Conservation (phyloP, 257 asterid genomes). For the Linderniella brevidens region DNA sequence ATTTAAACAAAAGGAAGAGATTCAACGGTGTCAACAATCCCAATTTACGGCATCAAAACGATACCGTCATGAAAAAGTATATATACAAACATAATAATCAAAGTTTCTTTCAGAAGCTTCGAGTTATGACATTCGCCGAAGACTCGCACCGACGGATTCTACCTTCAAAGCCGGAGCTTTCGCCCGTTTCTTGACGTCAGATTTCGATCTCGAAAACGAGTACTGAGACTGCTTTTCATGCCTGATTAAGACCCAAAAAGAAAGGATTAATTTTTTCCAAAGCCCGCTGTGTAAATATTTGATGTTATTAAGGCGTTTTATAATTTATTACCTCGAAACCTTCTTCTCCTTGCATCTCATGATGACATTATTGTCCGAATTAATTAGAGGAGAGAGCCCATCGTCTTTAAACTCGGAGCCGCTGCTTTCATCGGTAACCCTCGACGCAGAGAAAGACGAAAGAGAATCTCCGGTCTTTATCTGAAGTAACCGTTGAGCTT, state of each 20-base stretch:
- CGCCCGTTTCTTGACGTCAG: conserved; percentile 22
- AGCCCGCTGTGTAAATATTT: background rate
- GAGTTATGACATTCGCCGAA: too few species aligned
- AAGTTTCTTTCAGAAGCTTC: too few species aligned
- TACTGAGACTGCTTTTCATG: conserved; percentile 24
- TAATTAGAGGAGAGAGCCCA: conserved; percentile 18
- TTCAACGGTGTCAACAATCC: too few species aligned
- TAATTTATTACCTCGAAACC: conserved; percentile 19
- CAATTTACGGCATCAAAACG: too few species aligned
- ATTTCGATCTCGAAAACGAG: conserved; percentile 20
- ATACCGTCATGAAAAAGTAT: too few species aligned
- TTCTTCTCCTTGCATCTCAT: conserved; percentile 34
- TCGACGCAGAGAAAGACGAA: conserved; percentile 24
- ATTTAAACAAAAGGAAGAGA: too few species aligned
- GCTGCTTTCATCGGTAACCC: conserved; percentile 32
- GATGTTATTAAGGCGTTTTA: background rate
- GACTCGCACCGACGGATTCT: too few species aligned
- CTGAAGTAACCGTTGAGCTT: background rate
- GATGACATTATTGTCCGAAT: conserved; percentile 12
- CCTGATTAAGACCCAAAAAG: conserved; percentile 14
- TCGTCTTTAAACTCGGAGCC: conserved; percentile 26
- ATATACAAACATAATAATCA: too few species aligned
- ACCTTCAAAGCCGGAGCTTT: conserved; percentile 11
- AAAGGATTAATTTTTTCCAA: background rate
- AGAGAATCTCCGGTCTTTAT: conserved; percentile 9